Evolutionary conservation across 164 flowering plant species (phyloP).

Genomic region (Protea cynaroides): DNA sequence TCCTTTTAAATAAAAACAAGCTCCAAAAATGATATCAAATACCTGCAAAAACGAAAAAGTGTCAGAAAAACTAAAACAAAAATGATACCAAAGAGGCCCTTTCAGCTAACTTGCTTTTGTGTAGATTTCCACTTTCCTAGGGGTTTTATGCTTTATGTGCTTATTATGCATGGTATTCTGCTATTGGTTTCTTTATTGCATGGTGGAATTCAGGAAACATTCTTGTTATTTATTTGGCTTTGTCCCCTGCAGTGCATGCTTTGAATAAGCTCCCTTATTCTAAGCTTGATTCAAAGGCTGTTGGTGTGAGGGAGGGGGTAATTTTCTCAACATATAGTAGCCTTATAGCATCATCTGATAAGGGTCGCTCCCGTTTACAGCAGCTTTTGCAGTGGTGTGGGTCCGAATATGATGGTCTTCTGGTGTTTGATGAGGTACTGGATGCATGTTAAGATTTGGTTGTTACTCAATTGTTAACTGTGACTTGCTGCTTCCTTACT

Average conservation of each 20-base stretch:
- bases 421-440: constrained; percentile 91
- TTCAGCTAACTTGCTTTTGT: too few species aligned
- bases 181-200: neutral
- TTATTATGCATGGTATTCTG: neutral
- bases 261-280: constrained; percentile 95
- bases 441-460: constrained; percentile 2
- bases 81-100: too few species aligned
- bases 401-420: constrained; percentile 69
- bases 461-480: neutral
- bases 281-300: constrained; percentile 91
- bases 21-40: too few species aligned
- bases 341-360: constrained; percentile 97
- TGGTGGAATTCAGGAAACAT: neutral
- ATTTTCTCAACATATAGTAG: constrained; percentile 90
- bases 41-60: too few species aligned
- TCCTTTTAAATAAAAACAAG: too few species aligned
- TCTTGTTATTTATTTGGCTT: neutral
- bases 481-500: neutral
- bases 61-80: too few species aligned
- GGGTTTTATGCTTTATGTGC: neutral
- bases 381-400: constrained; percentile 98
- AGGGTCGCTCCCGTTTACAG: constrained; percentile 86
- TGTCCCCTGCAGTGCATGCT: constrained; percentile 67
- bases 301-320: constrained; percentile 86
- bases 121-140: neutral